A percentile compares a stretch with the other conserved stretches of the same genome.
phyloP scores from a whole-genome alignment of 2,329 filamentous ascomycete species.

The Colletotrichum coccodes region DNA sequence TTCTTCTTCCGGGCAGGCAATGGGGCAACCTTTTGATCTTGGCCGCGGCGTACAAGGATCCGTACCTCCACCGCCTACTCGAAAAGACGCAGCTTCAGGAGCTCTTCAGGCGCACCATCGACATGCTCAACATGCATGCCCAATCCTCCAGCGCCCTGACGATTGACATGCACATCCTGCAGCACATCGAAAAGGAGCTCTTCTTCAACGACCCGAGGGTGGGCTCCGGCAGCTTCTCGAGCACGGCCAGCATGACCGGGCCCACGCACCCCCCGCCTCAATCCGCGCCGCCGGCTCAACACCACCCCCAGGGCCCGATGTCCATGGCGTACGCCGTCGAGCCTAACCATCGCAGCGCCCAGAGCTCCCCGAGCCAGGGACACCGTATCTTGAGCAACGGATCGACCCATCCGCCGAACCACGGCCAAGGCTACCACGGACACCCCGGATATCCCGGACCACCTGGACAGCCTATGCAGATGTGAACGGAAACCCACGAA shows the following conservation, averaged over 20 bases:
- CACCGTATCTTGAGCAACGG: slow-evolving; percentile 18
- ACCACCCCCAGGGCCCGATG: slow-evolving; percentile 20
- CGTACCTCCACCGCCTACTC: slow-evolving; percentile 68
- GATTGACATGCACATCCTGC: slow-evolving; percentile 80
- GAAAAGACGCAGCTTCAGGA: slow-evolving; percentile 62
- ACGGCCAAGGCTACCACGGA: slow-evolving; percentile 13
- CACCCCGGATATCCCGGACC: not conserved
- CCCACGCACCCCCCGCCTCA: not conserved
- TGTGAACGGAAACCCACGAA: slow-evolving; percentile 1
- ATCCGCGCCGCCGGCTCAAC: not conserved
- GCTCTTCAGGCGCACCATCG: slow-evolving; percentile 79
- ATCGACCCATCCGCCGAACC: not conserved
- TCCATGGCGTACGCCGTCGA: slow-evolving; percentile 21
- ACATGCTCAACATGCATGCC: slow-evolving; percentile 76
- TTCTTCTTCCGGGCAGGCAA: slow-evolving; percentile 84
- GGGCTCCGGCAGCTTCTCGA: slow-evolving; percentile 52
- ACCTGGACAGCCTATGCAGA: slow-evolving; percentile 2
- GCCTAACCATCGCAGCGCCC: slow-evolving; percentile 23
- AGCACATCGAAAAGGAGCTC: slow-evolving; percentile 61
- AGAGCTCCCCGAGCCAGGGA: slow-evolving; percentile 19
- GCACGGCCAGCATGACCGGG: slow-evolving; percentile 42
- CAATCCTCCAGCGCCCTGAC: slow-evolving; percentile 80
- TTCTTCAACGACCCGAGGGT: slow-evolving; percentile 41
- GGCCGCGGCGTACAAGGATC: slow-evolving; percentile 80
- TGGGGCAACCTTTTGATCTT: slow-evolving; percentile 97